phyloP scores from a whole-genome alignment of 345 rosid species.

The rapeseed (Brassica napus) region DNA sequence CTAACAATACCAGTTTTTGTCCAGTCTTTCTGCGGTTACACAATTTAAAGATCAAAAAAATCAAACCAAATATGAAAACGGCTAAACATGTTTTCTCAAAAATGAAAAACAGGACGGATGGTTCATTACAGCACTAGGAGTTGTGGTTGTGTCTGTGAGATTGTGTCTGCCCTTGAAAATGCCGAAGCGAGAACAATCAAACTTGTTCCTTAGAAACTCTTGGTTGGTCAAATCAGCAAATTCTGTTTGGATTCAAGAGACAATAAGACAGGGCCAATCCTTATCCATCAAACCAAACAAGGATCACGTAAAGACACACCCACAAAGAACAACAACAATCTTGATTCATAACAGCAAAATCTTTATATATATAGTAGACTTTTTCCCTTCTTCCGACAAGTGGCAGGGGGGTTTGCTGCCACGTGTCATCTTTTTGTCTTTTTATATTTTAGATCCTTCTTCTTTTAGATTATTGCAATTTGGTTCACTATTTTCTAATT shows the following conservation, averaged over 20 bases:
- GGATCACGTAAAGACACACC: not conserved
- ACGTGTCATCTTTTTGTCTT: no score
- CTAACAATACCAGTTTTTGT: slow-evolving; percentile 83
- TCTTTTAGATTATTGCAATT: no score
- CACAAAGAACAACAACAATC: slow-evolving; percentile 11
- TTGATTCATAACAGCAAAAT: not conserved
- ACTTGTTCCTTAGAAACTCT: slow-evolving; percentile 74
- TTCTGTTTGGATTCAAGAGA: slow-evolving; percentile 46
- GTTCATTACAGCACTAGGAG: not conserved
- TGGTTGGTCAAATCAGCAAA: slow-evolving; percentile 94
- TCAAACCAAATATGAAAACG: not conserved
- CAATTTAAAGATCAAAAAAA: not conserved
- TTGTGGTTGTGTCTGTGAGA: slow-evolving; percentile 47
- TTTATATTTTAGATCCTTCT: no score
- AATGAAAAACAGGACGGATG: slow-evolving; percentile 7
- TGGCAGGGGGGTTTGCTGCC: no score
- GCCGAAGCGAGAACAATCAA: slow-evolving; percentile 98
- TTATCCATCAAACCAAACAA: not conserved
- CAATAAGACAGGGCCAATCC: not conserved
- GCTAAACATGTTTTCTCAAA: not conserved
- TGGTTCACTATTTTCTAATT: no score
- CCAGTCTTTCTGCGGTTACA: slow-evolving; percentile 84
- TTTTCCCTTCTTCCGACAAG: no score
- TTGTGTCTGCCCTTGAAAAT: slow-evolving; percentile 76
- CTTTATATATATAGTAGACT: no score